Base-by-base conservation (phyloP, 805 yeast genomes). In the Metschnikowia anglica region DNA sequence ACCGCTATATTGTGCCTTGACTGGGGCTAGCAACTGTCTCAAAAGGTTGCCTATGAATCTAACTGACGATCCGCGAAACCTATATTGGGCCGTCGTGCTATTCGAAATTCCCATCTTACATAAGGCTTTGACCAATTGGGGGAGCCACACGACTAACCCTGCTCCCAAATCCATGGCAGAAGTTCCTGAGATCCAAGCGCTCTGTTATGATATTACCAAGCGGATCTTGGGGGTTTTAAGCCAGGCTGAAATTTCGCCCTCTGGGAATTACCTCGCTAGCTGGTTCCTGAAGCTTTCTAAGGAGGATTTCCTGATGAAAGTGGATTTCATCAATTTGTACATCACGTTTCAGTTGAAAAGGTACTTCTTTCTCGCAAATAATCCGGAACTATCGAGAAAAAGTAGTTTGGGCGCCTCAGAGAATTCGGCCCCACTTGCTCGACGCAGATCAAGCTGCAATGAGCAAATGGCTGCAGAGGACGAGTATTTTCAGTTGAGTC, bases 281-380 rank as follows among this genome's bases (percentile, higher is more conserved):
- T 83, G 86, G 83, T 71, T 81, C 55, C 66, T 80, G 3, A 66
- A 72, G 34, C 54, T 71, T 13, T 63, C 81, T 0, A 42, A 51
- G 0, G 61, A 59, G 0, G 71, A 66, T 7, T 83, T 85, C 49
- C 59, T 60, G 8, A 55, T 60, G 2, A 81, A 82, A 51, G 75
- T 88, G 0, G 88, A 88, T 29, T 65, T 85, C 24, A 54, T 87
- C 37, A 90, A 89, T 55, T 69, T 88, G 17, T 88, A 85, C 62
- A 74, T 89, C 27, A 84, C 95, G 0, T 88, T 85, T 56, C 88
- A 87, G 34, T 66, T 90, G 41, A 76, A 81, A 30, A 71, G 79
- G 45, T 69, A 78, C 41, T 68, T 74, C 49, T 74, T 70, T 56
- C 50, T 57, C 44, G 62, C 68, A 39, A 58, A 66, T 46, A 64